A percentile compares a stretch with the other conserved stretches of the same genome.
Evolutionary conservation across 73 alveolate species (phyloP).

Genomic region (Loxodes magnus): DNA sequence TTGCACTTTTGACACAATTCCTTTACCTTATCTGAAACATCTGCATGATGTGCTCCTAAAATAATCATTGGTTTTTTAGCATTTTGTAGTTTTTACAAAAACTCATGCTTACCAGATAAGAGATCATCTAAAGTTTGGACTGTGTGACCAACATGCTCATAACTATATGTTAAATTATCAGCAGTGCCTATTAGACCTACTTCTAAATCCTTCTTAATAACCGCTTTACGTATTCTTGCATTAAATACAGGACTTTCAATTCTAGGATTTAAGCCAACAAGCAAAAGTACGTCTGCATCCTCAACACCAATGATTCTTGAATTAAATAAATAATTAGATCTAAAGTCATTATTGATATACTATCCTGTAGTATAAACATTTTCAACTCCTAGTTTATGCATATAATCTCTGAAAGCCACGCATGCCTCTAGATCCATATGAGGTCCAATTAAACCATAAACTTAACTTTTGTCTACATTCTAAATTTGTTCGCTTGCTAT

Average conservation of each 20-base stretch:
- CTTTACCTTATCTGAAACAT: slow-evolving; percentile 35
- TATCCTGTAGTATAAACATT: slow-evolving; percentile 55
- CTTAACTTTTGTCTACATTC: slow-evolving; percentile 52
- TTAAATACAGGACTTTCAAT: slow-evolving; percentile 68
- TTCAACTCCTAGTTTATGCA: slow-evolving; percentile 62
- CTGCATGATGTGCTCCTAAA: slow-evolving; percentile 68
- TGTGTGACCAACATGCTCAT: slow-evolving; percentile 59
- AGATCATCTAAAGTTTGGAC: slow-evolving; percentile 46
- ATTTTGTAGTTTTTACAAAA: slow-evolving; percentile 42
- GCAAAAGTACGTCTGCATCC: slow-evolving; percentile 64
- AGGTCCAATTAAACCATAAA: slow-evolving; percentile 67
- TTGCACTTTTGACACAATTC: slow-evolving; percentile 31
- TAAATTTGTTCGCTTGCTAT: slow-evolving; percentile 30
- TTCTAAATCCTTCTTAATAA: slow-evolving; percentile 37
- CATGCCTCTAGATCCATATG: slow-evolving; percentile 66
- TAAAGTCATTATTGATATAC: slow-evolving; percentile 52
- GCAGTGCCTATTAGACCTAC: slow-evolving; percentile 69
- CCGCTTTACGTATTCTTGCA: slow-evolving; percentile 64
- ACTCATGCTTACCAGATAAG: slow-evolving; percentile 72
- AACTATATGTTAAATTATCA: slow-evolving; percentile 44
- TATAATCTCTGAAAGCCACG: slow-evolving; percentile 63
- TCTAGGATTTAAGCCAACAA: slow-evolving; percentile 73
- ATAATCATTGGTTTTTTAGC: slow-evolving; percentile 76
- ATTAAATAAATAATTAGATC: slow-evolving; percentile 68
- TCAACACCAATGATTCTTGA: slow-evolving; percentile 73